Conservation (phyloP, 148 eudicot species). For the Mesembryanthemum crystallinum region DNA sequence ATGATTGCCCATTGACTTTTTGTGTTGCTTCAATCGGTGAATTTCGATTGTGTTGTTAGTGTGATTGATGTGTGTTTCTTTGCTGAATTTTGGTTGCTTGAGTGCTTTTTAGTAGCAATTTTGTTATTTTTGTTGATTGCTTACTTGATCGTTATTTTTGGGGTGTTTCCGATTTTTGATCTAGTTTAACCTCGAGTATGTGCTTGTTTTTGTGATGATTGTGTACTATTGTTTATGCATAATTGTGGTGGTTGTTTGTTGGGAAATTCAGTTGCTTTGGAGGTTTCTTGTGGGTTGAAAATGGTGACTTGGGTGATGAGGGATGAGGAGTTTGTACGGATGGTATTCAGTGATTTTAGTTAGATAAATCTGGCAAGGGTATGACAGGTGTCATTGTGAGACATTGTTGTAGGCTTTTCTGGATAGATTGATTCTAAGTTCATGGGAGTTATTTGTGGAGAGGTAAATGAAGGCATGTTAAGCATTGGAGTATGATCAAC, state of each 20-base stretch:
- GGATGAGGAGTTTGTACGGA: background rate
- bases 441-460: background rate
- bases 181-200: background rate
- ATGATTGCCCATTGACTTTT: background rate
- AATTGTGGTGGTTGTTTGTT: background rate
- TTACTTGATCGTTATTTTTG: background rate
- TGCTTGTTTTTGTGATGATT: background rate
- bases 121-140: constrained; percentile 4
- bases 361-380: background rate
- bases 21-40: background rate
- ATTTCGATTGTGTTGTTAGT: background rate
- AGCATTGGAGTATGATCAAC: background rate
- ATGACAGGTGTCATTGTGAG: background rate
- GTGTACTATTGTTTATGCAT: background rate
- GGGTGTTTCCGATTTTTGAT: constrained; percentile 1
- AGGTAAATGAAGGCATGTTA: background rate
- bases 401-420: background rate
- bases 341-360: background rate
- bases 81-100: constrained; percentile 14
- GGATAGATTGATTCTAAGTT: background rate
- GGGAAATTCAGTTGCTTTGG: background rate
- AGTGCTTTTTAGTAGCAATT: background rate
- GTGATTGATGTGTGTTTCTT: background rate
- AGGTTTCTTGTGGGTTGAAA: background rate
- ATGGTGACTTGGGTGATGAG: background rate